Evolutionary conservation across 2,329 filamentous ascomycete species (phyloP).

Genomic region (Fusarium tuaranense): DNA sequence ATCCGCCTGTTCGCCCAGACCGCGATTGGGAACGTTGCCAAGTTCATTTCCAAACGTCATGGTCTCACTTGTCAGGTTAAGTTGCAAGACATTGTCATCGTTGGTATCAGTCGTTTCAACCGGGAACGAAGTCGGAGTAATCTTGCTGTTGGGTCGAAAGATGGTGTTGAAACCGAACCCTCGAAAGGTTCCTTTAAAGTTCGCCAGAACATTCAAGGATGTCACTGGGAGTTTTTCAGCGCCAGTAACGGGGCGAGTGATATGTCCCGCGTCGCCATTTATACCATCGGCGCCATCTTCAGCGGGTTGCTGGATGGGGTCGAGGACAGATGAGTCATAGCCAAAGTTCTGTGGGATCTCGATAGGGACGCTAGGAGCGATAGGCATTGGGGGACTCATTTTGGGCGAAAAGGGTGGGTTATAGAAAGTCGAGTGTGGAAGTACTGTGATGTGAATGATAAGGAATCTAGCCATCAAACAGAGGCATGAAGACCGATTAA

Average conservation of each 20-base stretch:
- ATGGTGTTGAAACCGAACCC: slow-evolving; percentile 54
- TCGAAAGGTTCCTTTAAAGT: slow-evolving; percentile 45
- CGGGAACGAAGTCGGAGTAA: slow-evolving; percentile 31
- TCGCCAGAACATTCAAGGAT: slow-evolving; percentile 36
- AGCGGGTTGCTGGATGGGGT: slow-evolving; percentile 20
- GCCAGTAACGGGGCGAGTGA: not conserved
- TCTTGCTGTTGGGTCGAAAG: slow-evolving; percentile 49
- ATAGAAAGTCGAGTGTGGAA: not conserved
- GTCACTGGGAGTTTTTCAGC: slow-evolving; percentile 5
- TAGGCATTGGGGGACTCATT: slow-evolving; percentile 16
- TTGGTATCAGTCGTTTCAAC: slow-evolving; percentile 10
- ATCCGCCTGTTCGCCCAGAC: slow-evolving; percentile 47
- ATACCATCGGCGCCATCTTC: not conserved
- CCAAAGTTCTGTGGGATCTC: slow-evolving; percentile 24
- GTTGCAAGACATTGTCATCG: slow-evolving; percentile 50
- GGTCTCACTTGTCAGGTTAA: slow-evolving; percentile 54
- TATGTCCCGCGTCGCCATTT: not conserved
- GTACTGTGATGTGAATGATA: not conserved
- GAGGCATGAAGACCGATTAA: not conserved
- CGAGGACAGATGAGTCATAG: slow-evolving; percentile 6
- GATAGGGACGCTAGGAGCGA: slow-evolving; percentile 25
- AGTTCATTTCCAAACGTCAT: slow-evolving; percentile 48
- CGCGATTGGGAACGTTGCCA: slow-evolving; percentile 54
- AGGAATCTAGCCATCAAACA: not conserved
- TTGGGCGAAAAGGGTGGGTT: not conserved